A percentile compares a stretch with the other conserved stretches of the same genome.
Conservation (phyloP, 257 asterid genomes). For the Nicotiana knightiana region DNA sequence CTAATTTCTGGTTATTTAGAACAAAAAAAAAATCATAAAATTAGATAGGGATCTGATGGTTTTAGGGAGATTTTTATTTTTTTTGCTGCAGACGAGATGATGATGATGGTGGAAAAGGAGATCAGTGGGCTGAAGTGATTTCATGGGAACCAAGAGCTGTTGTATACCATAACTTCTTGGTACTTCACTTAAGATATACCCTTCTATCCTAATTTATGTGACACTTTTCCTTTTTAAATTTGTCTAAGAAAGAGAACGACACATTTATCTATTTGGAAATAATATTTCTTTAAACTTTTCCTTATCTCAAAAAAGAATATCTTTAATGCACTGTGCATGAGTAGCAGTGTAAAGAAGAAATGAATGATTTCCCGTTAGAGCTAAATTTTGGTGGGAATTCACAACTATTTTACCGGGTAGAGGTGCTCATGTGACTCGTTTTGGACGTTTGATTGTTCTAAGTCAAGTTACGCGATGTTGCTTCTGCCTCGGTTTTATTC, state of each 20-base stretch:
- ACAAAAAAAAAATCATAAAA: too few relatives aligned
- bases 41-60: not conserved
- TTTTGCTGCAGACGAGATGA: conserved; percentile 41
- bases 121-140: conserved; percentile 87
- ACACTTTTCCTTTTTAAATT: too few relatives aligned
- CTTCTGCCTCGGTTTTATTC: too few relatives aligned
- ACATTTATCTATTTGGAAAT: too few relatives aligned
- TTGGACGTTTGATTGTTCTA: not conserved
- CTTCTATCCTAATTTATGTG: too few relatives aligned
- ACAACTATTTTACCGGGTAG: not conserved
- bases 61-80: not conserved
- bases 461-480: not conserved
- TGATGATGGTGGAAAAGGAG: conserved; percentile 40
- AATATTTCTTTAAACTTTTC: too few relatives aligned
- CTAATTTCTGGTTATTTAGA: not conserved
- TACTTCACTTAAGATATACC: conserved; percentile 14
- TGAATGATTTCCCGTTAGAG: not conserved
- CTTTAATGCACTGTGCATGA: not conserved
- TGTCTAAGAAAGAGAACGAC: too few relatives aligned
- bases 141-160: conserved; percentile 99
- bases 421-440: not conserved
- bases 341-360: not conserved
- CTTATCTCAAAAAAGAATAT: too few relatives aligned
- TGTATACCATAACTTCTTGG: conserved; percentile 82
- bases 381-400: not conserved